phyloP scores from a whole-genome alignment of 108 stramenopile genomes.

The Cyclostephanos invisitatus region DNA sequence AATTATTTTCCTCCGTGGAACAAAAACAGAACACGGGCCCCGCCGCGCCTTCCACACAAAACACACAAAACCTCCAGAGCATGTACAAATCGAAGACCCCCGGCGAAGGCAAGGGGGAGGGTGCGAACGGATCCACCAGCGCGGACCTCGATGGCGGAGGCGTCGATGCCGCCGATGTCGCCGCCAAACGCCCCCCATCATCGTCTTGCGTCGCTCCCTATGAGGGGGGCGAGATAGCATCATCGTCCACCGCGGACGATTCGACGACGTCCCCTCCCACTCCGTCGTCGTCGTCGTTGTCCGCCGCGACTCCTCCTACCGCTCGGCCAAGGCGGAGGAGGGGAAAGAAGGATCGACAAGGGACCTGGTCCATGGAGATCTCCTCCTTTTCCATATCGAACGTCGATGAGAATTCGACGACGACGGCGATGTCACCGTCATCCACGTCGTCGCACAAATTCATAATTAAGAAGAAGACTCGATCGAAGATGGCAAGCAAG shows the following conservation, averaged over 20 bases:
- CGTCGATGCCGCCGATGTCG: background rate
- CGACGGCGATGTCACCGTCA: background rate
- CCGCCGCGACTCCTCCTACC: background rate
- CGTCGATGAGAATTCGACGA: background rate
- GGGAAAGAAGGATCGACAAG: constrained; percentile 26
- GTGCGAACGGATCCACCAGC: background rate
- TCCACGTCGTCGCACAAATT: constrained; percentile 12
- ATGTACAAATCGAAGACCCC: background rate
- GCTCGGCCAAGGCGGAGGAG: constrained; percentile 10
- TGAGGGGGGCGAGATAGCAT: background rate
- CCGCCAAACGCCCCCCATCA: background rate
- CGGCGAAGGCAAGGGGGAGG: background rate
- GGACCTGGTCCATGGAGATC: constrained; percentile 26
- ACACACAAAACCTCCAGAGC: background rate
- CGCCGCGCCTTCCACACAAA: background rate
- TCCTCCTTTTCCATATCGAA: background rate
- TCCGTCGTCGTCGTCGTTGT: no score
- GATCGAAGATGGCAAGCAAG: constrained; percentile 46
- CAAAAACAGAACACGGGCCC: background rate
- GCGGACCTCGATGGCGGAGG: background rate
- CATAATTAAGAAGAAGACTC: constrained; percentile 47
- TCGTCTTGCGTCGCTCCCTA: background rate
- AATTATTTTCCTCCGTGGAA: no score
- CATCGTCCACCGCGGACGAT: background rate
- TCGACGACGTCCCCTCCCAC: background rate